Conservation (phyloP, 2,329 filamentous ascomycete genomes). For the Annulohypoxylon truncatum region DNA sequence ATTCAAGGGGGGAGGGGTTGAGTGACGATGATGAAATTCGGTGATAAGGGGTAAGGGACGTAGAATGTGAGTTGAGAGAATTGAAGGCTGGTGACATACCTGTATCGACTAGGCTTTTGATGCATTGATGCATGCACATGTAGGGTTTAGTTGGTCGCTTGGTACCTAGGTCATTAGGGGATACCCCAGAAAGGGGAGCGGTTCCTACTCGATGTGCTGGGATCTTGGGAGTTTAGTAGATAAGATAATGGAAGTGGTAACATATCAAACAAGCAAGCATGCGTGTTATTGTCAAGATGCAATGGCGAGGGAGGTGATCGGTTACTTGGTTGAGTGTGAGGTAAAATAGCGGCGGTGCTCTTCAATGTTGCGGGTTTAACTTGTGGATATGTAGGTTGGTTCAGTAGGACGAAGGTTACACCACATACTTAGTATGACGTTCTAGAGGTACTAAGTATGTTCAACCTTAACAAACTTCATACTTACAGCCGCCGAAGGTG, state of each 20-base stretch:
- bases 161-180: neutral
- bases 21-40: neutral
- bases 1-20: neutral
- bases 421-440: too few relatives aligned
- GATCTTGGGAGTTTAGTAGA: slow-evolving; percentile 14
- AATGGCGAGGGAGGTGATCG: too few relatives aligned
- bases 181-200: neutral
- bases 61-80: neutral
- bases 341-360: too few relatives aligned
- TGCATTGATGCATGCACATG: neutral
- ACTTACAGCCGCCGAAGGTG: too few relatives aligned
- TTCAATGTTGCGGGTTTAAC: too few relatives aligned
- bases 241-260: slow-evolving; percentile 27
- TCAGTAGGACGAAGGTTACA: too few relatives aligned
- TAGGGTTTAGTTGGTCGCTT: neutral
- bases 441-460: too few relatives aligned
- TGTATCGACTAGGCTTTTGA: neutral
- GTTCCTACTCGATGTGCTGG: neutral
- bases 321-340: too few relatives aligned
- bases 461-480: too few relatives aligned
- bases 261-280: neutral
- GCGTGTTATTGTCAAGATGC: too few relatives aligned
- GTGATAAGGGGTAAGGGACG: neutral
- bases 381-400: too few relatives aligned
- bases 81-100: neutral